Percentiles rank a stretch among this genome's conserved stretches.
These are phyloP conservation scores for Rhazya stricta DNA, from an alignment of 257 asterid genomes.

Conservation along the genomic window DNA sequence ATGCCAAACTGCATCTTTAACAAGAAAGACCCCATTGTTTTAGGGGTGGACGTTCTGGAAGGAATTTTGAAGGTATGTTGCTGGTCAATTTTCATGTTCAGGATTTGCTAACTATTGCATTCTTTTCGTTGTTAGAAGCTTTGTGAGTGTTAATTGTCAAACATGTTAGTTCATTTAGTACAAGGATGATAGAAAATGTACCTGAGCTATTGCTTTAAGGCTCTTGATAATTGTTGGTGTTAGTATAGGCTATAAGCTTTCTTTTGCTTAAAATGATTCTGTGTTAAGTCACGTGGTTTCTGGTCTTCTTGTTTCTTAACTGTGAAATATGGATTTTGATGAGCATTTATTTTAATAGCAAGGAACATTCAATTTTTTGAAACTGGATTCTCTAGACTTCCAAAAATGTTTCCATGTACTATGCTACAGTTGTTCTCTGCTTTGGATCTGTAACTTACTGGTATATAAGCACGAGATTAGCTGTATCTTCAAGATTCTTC, in stretches of 20 bases:
- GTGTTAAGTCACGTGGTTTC: neutral
- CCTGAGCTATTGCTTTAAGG: neutral
- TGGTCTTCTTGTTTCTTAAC: neutral
- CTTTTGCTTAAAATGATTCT: neutral
- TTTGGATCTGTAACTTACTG: no score
- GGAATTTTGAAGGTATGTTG: constrained; percentile 68
- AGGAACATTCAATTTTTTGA: neutral
- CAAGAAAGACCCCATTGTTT: constrained; percentile 93
- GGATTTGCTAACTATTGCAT: neutral
- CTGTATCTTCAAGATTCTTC: neutral
- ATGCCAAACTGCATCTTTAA: constrained; percentile 77
- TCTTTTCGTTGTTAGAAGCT: neutral
- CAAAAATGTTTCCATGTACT: neutral
- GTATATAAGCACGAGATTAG: neutral
- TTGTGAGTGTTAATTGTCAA: neutral
- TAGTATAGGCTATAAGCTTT: neutral
- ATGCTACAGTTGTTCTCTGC: neutral
- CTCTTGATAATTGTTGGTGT: neutral
- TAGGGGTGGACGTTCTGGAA: constrained; percentile 86
- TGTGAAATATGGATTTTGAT: neutral
- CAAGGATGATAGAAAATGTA: neutral
- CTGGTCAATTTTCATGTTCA: neutral
- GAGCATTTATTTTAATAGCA: neutral
- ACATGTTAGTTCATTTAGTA: neutral
- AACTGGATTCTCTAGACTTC: neutral